Evolutionary conservation across 768 basidiomycete species (phyloP).

Genomic region (Sarcodon aspratus): DNA sequence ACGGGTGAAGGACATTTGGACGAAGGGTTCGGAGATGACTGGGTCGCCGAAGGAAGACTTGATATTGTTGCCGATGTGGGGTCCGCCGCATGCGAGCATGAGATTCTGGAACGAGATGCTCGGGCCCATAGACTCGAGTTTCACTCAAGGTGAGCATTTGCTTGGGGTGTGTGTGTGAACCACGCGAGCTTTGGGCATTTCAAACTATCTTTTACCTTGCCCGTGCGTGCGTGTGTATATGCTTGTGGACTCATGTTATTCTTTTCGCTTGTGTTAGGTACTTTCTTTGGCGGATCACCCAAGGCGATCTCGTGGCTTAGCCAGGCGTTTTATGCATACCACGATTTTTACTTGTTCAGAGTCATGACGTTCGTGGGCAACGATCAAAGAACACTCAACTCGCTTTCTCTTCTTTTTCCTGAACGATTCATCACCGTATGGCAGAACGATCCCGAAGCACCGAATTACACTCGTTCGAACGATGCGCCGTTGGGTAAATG

Average conservation of each 20-base stretch:
- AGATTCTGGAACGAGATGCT: constrained; percentile 10
- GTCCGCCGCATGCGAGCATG: constrained; percentile 6
- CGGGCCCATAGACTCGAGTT: constrained; percentile 6
- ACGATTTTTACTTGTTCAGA: constrained; percentile 11
- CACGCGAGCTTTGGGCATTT: background rate
- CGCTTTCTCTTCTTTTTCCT: constrained; percentile 14
- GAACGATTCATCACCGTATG: constrained; percentile 13
- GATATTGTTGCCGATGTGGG: constrained; percentile 13
- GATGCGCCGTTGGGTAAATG: background rate
- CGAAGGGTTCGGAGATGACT: constrained; percentile 4
- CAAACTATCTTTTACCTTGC: too few species aligned
- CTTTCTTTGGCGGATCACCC: constrained; percentile 15
- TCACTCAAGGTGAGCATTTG: background rate
- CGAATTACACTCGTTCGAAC: background rate
- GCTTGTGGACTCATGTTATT: too few species aligned
- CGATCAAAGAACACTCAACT: constrained; percentile 14
- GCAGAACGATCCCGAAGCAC: constrained; percentile 9
- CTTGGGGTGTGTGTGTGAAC: background rate
- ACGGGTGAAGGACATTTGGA: constrained; percentile 10
- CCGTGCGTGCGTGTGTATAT: too few species aligned
- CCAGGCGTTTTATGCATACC: constrained; percentile 11
- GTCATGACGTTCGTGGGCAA: constrained; percentile 12
- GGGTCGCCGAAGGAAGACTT: constrained; percentile 9
- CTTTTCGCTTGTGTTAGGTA: constrained; percentile 5
- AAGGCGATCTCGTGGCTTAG: constrained; percentile 12